Base-by-base conservation (phyloP, 2,329 filamentous ascomycete genomes). In the Hysterium pulicare region DNA sequence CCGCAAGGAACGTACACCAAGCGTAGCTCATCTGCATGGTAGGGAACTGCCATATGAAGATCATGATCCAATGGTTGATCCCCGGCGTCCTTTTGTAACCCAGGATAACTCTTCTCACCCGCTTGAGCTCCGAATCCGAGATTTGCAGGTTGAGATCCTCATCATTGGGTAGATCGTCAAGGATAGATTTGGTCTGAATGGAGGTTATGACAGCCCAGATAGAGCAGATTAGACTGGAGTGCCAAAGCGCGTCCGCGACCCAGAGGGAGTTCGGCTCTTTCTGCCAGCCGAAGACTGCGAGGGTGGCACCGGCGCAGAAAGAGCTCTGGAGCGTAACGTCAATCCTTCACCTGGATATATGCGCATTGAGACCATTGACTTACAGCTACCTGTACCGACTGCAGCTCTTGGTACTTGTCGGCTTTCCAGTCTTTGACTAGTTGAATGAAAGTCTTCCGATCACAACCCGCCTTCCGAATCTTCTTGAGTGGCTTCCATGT, bases 21-120 rank as follows among this genome's bases (percentile, higher is more conserved):
- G 57, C 48, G 37, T 59, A 61, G 33, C 52, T 52, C 55, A 58
- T 59, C 3, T 50, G 53, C 58, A 61, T 62, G 3, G 49, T 56
- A 10, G 58, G 54, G 21, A 58, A 60, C 26, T 59, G 57, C 59
- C 57, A 62, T 21, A 59, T 48, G 42, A 59, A 61, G 2, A 62
- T 11, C 59, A 62, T 59, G 1, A 53, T 40, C 45, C 52, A 59
- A 33, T 61, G 57, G 8, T 47, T 49, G 22, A 56, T 40, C 8
- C 55, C 48, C 10, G 57, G 57, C 8, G 35, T 54, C 17, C 48
- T 51, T 40, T 50, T 55, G 30, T 55, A 59, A 22, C 54, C 44
- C 34, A 59, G 38, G 8, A 62, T 56, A 0, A 53, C 49, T 5
- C 51, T 45, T 26, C 38, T 42, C 24, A 53, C 50, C 17, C 56